Conservation (phyloP, 805 yeast genomes). For the Sungouiella thailandica region DNA sequence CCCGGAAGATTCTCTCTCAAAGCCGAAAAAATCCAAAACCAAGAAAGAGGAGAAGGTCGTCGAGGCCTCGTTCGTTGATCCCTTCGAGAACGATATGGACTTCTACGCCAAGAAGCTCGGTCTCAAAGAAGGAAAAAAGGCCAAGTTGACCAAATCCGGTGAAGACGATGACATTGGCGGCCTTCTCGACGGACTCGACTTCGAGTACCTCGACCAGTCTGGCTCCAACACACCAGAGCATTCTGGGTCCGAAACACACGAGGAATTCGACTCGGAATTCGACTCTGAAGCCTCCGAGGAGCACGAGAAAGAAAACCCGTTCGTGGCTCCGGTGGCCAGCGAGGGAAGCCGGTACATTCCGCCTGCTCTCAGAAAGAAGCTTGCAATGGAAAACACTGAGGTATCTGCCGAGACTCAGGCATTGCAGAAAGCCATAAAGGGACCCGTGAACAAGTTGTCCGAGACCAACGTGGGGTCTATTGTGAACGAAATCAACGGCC, state of each 20-base stretch:
- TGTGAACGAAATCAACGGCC: constrained; percentile 58
- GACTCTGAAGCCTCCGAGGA: constrained; percentile 18
- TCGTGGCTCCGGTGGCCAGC: constrained; percentile 16
- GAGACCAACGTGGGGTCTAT: constrained; percentile 77
- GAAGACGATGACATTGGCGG: constrained; percentile 81
- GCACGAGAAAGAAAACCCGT: constrained; percentile 48
- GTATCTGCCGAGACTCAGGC: constrained; percentile 36
- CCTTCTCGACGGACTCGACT: constrained; percentile 70
- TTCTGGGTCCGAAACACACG: constrained; percentile 9
- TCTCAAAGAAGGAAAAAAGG: constrained; percentile 47
- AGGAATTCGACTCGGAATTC: constrained; percentile 12
- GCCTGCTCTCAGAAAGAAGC: constrained; percentile 69
- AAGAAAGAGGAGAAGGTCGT: constrained; percentile 9
- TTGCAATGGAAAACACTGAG: constrained; percentile 36
- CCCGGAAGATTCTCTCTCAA: constrained; percentile 22
- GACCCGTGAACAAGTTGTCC: constrained; percentile 82
- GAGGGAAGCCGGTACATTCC: constrained; percentile 62
- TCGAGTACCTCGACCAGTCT: constrained; percentile 31
- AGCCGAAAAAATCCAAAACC: constrained; percentile 10
- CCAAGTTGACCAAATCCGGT: constrained; percentile 42
- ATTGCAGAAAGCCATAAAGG: constrained; percentile 64
- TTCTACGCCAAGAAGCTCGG: constrained; percentile 83
- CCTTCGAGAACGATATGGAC: constrained; percentile 63
- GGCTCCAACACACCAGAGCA: constrained; percentile 11
- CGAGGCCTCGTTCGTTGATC: constrained; percentile 14